Percentiles rank a stretch among this genome's conserved stretches.
These are phyloP conservation scores for Gossypium thurberi DNA, from an alignment of 345 rosid species.

Conservation along the genomic window DNA sequence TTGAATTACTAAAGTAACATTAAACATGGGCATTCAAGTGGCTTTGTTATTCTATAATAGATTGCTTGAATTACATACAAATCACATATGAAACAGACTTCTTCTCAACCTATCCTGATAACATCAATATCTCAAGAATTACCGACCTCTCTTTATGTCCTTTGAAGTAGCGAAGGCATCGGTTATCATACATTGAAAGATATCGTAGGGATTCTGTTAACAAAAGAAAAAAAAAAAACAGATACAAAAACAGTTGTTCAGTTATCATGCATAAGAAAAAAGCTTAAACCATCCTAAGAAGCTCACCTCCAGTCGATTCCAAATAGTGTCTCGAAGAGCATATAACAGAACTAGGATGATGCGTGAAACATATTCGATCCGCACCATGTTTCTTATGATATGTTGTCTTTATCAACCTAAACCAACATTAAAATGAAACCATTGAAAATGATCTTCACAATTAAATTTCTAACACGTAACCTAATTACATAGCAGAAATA, in stretches of 20 bases:
- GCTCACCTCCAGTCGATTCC: constrained; percentile 72
- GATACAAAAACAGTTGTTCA: background rate
- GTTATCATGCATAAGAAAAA: background rate
- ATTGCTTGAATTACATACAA: background rate
- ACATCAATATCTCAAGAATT: background rate
- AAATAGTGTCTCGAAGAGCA: constrained; percentile 79
- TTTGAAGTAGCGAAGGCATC: constrained; percentile 95
- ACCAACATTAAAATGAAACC: background rate
- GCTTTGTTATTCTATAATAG: background rate
- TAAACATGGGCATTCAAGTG: background rate
- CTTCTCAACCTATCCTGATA: background rate
- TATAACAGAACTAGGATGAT: constrained; percentile 91
- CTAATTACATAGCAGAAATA: background rate
- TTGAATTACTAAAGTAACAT: background rate
- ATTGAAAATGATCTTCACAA: background rate
- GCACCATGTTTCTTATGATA: constrained; percentile 90
- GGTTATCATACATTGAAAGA: constrained; percentile 91
- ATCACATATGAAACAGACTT: background rate
- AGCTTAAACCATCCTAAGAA: background rate
- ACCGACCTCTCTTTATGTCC: constrained; percentile 87
- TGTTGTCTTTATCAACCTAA: constrained; percentile 93
- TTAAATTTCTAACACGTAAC: background rate
- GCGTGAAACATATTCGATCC: constrained; percentile 88
- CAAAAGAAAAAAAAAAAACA: constrained; percentile 10
- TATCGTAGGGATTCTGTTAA: constrained; percentile 77